These are phyloP conservation scores for Anastatica hierochuntica DNA, from an alignment of 345 rosid genomes.

Conservation along the genomic window DNA sequence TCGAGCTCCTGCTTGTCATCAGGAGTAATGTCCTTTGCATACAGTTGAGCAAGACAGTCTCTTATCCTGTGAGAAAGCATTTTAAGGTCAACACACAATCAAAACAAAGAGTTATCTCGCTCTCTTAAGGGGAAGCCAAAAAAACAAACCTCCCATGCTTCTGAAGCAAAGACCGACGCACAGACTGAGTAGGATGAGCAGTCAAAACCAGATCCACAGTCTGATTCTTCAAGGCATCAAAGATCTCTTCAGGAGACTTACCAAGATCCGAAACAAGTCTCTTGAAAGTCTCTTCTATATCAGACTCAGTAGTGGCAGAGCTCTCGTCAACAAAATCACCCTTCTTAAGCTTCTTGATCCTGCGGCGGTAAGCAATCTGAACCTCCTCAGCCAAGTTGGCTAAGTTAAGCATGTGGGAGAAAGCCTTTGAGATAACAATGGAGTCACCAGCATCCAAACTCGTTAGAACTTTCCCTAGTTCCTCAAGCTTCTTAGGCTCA, in stretches of 20 bases:
- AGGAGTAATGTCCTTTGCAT: constrained; percentile 93
- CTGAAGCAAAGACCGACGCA: constrained; percentile 95
- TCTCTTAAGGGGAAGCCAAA: no score
- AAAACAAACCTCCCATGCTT: constrained; percentile 88
- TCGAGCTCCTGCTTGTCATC: constrained; percentile 98
- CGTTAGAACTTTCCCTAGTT: constrained; percentile 72
- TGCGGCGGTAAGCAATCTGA: no score
- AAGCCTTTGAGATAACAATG: constrained; percentile 80
- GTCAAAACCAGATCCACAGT: constrained; percentile 95
- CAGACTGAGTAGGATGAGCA: constrained; percentile 97
- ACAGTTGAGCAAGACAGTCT: constrained; percentile 72
- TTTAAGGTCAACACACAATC: neutral
- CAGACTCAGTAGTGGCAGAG: no score
- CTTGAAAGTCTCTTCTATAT: no score
- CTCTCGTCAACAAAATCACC: no score
- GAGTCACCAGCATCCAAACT: constrained; percentile 97
- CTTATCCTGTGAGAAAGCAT: constrained; percentile 59
- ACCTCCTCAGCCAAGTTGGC: no score
- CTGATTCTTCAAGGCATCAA: constrained; percentile 90
- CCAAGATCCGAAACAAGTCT: constrained; percentile 72
- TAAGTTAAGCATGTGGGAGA: constrained; percentile 94
- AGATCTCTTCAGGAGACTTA: constrained; percentile 84
- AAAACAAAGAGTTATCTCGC: neutral
- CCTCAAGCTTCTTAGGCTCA: constrained; percentile 69
- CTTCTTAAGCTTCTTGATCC: no score